phyloP scores from a whole-genome alignment of 768 basidiomycete genomes.

The Mycena floridula region DNA sequence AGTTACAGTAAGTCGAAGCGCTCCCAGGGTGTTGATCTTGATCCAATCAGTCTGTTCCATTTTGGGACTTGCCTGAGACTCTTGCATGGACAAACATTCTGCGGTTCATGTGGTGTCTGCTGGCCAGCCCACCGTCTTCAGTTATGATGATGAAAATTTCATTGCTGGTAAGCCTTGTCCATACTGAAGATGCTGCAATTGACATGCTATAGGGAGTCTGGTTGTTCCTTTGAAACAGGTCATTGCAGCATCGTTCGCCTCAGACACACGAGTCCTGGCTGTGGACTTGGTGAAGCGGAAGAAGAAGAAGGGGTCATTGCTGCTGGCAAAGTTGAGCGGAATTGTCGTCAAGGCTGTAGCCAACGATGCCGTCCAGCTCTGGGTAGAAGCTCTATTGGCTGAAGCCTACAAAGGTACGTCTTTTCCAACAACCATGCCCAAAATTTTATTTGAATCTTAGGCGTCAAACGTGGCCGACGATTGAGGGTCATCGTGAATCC shows the following conservation, averaged over 20 bases:
- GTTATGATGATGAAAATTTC: too few species aligned
- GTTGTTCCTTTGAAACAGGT: slow-evolving; percentile 44
- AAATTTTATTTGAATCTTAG: slow-evolving; percentile 25
- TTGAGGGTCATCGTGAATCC: slow-evolving; percentile 78
- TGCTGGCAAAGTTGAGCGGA: slow-evolving; percentile 30
- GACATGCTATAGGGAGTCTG: too few species aligned
- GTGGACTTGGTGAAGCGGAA: slow-evolving; percentile 47
- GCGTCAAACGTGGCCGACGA: slow-evolving; percentile 45
- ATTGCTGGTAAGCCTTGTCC: too few species aligned
- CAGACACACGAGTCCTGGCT: slow-evolving; percentile 28
- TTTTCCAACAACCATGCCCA: background rate
- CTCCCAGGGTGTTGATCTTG: too few species aligned
- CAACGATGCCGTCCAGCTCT: slow-evolving; percentile 31
- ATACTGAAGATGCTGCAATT: too few species aligned
- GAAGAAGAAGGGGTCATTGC: slow-evolving; percentile 30
- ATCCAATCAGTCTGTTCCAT: too few species aligned
- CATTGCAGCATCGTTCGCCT: slow-evolving; percentile 40
- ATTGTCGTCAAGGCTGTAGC: slow-evolving; percentile 35
- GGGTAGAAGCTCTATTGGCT: slow-evolving; percentile 50
- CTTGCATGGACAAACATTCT: too few species aligned
- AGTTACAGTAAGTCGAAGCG: too few species aligned
- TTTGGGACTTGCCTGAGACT: too few species aligned
- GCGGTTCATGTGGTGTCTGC: too few species aligned
- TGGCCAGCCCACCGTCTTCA: too few species aligned
- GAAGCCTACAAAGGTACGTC: slow-evolving; percentile 57